Percentiles rank a stretch among this genome's conserved stretches.
These are phyloP conservation scores for Leccinum disarticulatum DNA, from an alignment of 768 basidiomycete species.

Conservation along the genomic window DNA sequence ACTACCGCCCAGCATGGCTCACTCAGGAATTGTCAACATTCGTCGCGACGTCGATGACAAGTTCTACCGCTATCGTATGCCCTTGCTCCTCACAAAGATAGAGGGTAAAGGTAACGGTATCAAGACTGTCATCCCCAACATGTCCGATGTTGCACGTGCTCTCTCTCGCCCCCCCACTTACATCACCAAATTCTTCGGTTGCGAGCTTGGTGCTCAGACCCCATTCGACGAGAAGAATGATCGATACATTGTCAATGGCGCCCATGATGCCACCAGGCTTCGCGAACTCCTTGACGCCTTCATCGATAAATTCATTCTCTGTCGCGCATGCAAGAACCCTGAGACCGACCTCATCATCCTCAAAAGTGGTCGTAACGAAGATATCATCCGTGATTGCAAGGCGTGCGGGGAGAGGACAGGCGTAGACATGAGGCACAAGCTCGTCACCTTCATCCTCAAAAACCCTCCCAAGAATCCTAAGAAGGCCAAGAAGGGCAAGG, in stretches of 20 bases:
- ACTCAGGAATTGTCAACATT: constrained; percentile 80
- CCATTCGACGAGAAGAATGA: constrained; percentile 96
- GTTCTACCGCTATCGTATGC: constrained; percentile 98
- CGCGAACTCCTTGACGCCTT: constrained; percentile 95
- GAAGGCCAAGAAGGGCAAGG: constrained; percentile 56
- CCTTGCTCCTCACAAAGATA: constrained; percentile 89
- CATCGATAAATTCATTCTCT: constrained; percentile 98
- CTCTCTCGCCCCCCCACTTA: constrained; percentile 94
- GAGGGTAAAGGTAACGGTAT: constrained; percentile 99
- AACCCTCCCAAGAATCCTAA: constrained; percentile 91
- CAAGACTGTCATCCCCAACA: constrained; percentile 98
- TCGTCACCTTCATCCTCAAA: constrained; percentile 94
- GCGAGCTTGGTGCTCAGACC: constrained; percentile 97
- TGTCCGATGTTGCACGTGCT: constrained; percentile 96
- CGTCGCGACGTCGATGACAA: constrained; percentile 96
- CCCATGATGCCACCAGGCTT: constrained; percentile 86
- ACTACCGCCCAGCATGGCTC: constrained; percentile 74
- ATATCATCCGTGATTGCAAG: constrained; percentile 95
- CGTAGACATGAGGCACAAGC: constrained; percentile 95
- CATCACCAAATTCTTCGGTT: constrained; percentile 98
- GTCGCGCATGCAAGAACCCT: constrained; percentile 97
- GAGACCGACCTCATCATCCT: constrained; percentile 95
- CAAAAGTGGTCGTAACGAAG: constrained; percentile 75
- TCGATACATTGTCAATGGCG: constrained; percentile 97
- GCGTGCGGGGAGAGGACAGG: constrained; percentile 92